phyloP scores from a whole-genome alignment of 2,329 filamentous ascomycete species.

The Neofusicoccum kwambonambiense region DNA sequence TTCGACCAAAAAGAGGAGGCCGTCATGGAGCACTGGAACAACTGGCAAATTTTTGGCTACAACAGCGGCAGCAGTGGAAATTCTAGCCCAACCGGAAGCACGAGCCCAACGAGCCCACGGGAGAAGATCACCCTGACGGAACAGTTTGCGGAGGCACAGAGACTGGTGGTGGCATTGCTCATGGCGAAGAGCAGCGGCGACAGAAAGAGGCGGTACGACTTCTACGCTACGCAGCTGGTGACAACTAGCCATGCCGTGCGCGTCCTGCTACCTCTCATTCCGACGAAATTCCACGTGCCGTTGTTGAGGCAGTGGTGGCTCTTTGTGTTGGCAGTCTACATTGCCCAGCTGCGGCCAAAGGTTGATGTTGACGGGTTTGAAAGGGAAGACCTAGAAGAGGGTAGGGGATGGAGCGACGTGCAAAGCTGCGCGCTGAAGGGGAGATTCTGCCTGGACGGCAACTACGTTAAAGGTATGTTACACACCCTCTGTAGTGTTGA shows the following conservation, averaged over 20 bases:
- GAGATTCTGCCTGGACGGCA: slow-evolving; percentile 67
- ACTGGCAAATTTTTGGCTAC: slow-evolving; percentile 57
- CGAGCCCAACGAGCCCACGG: slow-evolving; percentile 1
- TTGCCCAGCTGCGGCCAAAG: slow-evolving; percentile 69
- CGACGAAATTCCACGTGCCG: slow-evolving; percentile 67
- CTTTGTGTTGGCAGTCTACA: slow-evolving; percentile 73
- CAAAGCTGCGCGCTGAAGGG: slow-evolving; percentile 69
- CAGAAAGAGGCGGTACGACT: slow-evolving; percentile 63
- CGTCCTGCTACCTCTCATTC: slow-evolving; percentile 77
- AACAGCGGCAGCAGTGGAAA: slow-evolving; percentile 1
- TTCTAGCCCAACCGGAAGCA: slow-evolving; percentile 2
- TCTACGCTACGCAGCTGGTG: slow-evolving; percentile 78
- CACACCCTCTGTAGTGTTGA: slow-evolving; percentile 27
- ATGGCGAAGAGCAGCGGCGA: slow-evolving; percentile 51
- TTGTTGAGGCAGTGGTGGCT: slow-evolving; percentile 90
- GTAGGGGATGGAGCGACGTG: slow-evolving; percentile 74
- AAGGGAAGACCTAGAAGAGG: slow-evolving; percentile 52
- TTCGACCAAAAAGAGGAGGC: slow-evolving; percentile 68
- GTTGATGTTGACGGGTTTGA: slow-evolving; percentile 66
- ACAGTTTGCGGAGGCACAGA: slow-evolving; percentile 71
- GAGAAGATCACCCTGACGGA: slow-evolving; percentile 49
- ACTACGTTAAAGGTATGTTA: slow-evolving; percentile 69
- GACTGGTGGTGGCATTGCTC: slow-evolving; percentile 56
- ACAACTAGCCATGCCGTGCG: slow-evolving; percentile 85
- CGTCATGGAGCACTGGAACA: slow-evolving; percentile 86